These are phyloP conservation scores for Mycena haematopus DNA, from an alignment of 768 basidiomycete species.

Conservation along the genomic window DNA sequence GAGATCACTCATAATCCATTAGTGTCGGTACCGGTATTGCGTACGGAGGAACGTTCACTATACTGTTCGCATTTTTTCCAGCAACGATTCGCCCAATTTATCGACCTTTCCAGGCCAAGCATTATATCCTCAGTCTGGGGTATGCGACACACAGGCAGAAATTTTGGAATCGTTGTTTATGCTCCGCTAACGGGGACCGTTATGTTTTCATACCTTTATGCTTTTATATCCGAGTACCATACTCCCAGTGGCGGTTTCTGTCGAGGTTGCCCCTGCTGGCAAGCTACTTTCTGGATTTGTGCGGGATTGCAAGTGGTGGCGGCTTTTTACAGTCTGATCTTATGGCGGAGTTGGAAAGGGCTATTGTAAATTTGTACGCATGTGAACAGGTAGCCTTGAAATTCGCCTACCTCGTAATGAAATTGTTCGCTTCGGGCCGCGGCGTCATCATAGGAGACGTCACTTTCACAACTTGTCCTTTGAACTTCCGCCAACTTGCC, in stretches of 20 bases:
- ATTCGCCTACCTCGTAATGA: too few species aligned
- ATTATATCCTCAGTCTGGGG: slow-evolving; percentile 80
- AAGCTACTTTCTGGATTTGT: slow-evolving; percentile 65
- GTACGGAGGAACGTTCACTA: slow-evolving; percentile 78
- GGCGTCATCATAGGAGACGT: too few species aligned
- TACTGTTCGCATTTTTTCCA: slow-evolving; percentile 22
- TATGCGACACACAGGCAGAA: slow-evolving; percentile 69
- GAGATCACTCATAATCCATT: slow-evolving; percentile 10
- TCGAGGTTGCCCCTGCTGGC: slow-evolving; percentile 68
- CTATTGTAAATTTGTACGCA: slow-evolving; percentile 53
- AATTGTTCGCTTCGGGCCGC: too few species aligned
- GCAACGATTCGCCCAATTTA: slow-evolving; percentile 1
- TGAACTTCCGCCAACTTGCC: too few species aligned
- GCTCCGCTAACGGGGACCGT: slow-evolving; percentile 80
- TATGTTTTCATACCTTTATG: slow-evolving; percentile 80
- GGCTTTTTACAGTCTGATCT: slow-evolving; percentile 47
- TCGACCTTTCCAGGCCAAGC: slow-evolving; percentile 58
- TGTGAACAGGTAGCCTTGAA: too few species aligned
- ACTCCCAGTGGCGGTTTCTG: slow-evolving; percentile 55
- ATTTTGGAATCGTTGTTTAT: slow-evolving; percentile 77
- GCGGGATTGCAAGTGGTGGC: slow-evolving; percentile 51
- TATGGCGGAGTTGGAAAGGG: slow-evolving; percentile 73
- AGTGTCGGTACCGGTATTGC: slow-evolving; percentile 72
- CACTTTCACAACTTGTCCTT: too few species aligned
- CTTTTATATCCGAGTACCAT: slow-evolving; percentile 64